Evolutionary conservation across 2,329 filamentous ascomycete species (phyloP).

Genomic region (Rhynchosporium graminicola): DNA sequence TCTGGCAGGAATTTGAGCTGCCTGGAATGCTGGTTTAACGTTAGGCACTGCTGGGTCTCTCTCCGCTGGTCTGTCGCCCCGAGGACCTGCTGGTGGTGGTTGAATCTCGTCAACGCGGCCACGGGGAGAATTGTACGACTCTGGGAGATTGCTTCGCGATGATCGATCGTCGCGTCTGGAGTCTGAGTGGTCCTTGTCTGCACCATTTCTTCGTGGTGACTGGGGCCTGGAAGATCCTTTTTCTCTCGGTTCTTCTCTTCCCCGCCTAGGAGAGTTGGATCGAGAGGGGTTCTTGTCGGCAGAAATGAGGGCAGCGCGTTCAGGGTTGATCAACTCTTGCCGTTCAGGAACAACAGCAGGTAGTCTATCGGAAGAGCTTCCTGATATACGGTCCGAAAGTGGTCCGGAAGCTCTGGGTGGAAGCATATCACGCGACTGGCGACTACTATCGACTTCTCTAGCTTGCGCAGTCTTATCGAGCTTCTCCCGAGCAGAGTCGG

Average conservation of each 20-base stretch:
- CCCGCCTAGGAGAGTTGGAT: slow-evolving; percentile 37
- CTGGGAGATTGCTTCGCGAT: slow-evolving; percentile 27
- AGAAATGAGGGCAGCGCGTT: slow-evolving; percentile 40
- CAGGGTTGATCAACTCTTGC: slow-evolving; percentile 40
- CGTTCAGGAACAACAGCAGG: slow-evolving; percentile 35
- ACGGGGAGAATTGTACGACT: slow-evolving; percentile 30
- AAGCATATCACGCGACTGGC: slow-evolving; percentile 39
- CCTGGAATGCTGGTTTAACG: slow-evolving; percentile 47
- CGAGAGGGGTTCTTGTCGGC: slow-evolving; percentile 33
- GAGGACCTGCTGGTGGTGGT: slow-evolving; percentile 39
- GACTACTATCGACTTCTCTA: slow-evolving; percentile 34
- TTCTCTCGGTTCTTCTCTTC: slow-evolving; percentile 38
- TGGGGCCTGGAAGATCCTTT: slow-evolving; percentile 43
- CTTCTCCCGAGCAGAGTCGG: slow-evolving; percentile 36
- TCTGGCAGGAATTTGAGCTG: slow-evolving; percentile 41
- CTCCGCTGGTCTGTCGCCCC: slow-evolving; percentile 47
- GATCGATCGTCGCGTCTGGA: slow-evolving; percentile 37
- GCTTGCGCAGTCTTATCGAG: slow-evolving; percentile 33
- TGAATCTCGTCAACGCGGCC: slow-evolving; percentile 33
- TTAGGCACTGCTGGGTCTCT: slow-evolving; percentile 45
- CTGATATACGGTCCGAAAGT: slow-evolving; percentile 33
- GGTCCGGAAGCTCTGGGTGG: slow-evolving; percentile 33
- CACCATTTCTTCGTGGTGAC: slow-evolving; percentile 52
- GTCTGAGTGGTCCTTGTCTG: slow-evolving; percentile 42
- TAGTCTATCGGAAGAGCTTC: slow-evolving; percentile 31